phyloP scores from a whole-genome alignment of 1,284 basidiomycete genomes.

The Hypsizygus ulmarius region DNA sequence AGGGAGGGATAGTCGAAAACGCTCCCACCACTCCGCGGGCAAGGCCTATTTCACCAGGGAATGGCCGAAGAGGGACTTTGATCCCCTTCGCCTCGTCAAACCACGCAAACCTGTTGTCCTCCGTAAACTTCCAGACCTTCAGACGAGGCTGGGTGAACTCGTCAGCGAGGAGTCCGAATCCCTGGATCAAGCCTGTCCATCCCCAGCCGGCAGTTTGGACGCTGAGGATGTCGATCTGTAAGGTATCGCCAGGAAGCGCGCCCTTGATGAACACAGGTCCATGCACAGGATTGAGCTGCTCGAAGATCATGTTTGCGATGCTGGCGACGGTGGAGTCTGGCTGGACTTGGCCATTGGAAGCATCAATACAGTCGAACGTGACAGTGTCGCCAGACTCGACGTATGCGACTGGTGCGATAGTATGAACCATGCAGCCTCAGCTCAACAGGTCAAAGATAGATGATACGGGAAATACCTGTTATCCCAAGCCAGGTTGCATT shows the following conservation, averaged over 20 bases:
- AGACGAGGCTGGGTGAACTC: conserved; percentile 49
- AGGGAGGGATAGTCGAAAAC: conserved; percentile 62
- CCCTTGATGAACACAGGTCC: conserved; percentile 53
- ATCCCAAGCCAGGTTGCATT: conserved; percentile 55
- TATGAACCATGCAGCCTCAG: conserved; percentile 20
- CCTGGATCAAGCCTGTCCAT: conserved; percentile 57
- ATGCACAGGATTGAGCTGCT: conserved; percentile 54
- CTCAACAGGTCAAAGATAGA: not conserved
- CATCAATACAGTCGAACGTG: conserved; percentile 59
- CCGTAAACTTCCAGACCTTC: conserved; percentile 52
- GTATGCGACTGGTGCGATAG: conserved; percentile 48
- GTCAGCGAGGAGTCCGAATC: conserved; percentile 56
- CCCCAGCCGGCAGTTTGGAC: conserved; percentile 57
- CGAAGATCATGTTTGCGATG: conserved; percentile 41
- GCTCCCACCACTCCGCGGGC: conserved; percentile 50
- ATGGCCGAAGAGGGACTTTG: conserved; percentile 48
- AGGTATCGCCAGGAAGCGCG: conserved; percentile 54
- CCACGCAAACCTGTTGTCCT: conserved; percentile 40
- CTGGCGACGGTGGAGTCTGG: conserved; percentile 36
- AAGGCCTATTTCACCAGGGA: conserved; percentile 66
- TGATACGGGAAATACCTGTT: conserved; percentile 42
- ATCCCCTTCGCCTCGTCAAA: conserved; percentile 48
- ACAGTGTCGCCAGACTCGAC: conserved; percentile 53
- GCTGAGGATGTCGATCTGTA: conserved; percentile 54
- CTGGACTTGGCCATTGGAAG: conserved; percentile 58